Percentiles rank a stretch among this genome's conserved stretches.
phyloP scores from a whole-genome alignment of 2,329 filamentous ascomycete species.

The Pyrenophora teres region DNA sequence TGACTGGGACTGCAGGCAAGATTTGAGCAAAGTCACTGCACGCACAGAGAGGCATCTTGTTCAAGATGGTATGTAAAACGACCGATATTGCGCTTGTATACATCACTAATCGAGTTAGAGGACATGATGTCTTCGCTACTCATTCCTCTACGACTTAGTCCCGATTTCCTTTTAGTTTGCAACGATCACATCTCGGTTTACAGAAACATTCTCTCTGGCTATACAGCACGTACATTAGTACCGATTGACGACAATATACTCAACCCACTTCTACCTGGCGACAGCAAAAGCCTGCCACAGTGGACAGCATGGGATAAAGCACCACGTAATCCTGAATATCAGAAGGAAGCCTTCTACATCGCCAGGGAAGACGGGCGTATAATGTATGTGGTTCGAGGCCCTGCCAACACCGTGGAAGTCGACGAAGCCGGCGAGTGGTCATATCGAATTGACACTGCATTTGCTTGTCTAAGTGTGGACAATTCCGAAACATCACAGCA shows the following conservation, averaged over 20 bases:
- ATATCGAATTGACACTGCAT: constrained; percentile 79
- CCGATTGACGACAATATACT: constrained; percentile 38
- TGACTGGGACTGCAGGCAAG: constrained; percentile 58
- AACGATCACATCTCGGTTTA: constrained; percentile 46
- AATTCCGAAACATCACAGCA: constrained; percentile 54
- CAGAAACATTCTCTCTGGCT: constrained; percentile 49
- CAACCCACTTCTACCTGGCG: constrained; percentile 52
- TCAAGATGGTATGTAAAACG: constrained; percentile 29
- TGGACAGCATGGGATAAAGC: constrained; percentile 89
- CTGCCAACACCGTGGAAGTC: constrained; percentile 45
- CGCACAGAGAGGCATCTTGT: constrained; percentile 35
- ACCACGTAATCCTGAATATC: constrained; percentile 61
- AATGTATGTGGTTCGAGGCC: constrained; percentile 69
- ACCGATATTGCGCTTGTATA: neutral
- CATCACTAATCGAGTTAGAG: constrained; percentile 32
- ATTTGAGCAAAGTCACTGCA: constrained; percentile 31
- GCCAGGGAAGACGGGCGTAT: constrained; percentile 86
- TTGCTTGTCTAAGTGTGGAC: constrained; percentile 68
- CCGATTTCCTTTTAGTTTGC: constrained; percentile 50
- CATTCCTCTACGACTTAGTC: constrained; percentile 48
- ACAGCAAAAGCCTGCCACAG: constrained; percentile 55
- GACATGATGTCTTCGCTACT: constrained; percentile 46
- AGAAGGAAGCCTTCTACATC: constrained; percentile 80
- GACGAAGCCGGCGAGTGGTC: constrained; percentile 61
- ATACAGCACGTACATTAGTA: constrained; percentile 26